Percentiles rank a stretch among this genome's conserved stretches.
phyloP scores from a whole-genome alignment of 2,329 filamentous ascomycete genomes.

The Leptographium lundbergii region DNA sequence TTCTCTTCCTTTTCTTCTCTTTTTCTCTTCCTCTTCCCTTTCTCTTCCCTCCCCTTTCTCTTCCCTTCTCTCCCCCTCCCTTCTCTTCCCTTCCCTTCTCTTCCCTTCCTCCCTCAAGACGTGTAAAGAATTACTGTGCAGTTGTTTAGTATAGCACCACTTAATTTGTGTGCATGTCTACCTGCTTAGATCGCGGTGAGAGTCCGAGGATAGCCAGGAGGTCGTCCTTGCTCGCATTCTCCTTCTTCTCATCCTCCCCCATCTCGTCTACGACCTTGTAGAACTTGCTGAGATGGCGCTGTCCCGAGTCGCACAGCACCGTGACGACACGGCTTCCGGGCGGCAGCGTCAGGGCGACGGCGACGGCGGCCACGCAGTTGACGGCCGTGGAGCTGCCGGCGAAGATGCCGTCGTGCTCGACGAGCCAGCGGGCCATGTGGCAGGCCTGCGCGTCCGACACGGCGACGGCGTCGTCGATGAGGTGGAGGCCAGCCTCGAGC shows the following conservation, averaged over 20 bases:
- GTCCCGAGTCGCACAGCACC: slow-evolving; percentile 74
- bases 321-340: slow-evolving; percentile 60
- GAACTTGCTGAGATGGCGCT: slow-evolving; percentile 72
- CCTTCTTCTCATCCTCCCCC: slow-evolving; percentile 29
- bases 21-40: not conserved
- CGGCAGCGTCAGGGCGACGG: slow-evolving; percentile 50
- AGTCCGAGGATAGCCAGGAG: slow-evolving; percentile 39
- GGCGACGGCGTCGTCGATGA: slow-evolving; percentile 81
- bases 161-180: not conserved
- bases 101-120: not conserved
- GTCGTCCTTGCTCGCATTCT: slow-evolving; percentile 16
- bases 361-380: slow-evolving; percentile 75
- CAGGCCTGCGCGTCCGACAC: slow-evolving; percentile 84
- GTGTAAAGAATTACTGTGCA: not conserved
- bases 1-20: not conserved
- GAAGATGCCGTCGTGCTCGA: slow-evolving; percentile 92
- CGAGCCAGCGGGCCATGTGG: slow-evolving; percentile 90
- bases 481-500: slow-evolving; percentile 72
- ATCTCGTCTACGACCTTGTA: slow-evolving; percentile 62
- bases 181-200: not conserved
- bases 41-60: too few relatives aligned
- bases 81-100: not conserved
- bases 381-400: slow-evolving; percentile 92
- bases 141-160: too few relatives aligned
- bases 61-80: too few relatives aligned